phyloP scores from a whole-genome alignment of 768 basidiomycete species.

The Rhizopogon sp. region DNA sequence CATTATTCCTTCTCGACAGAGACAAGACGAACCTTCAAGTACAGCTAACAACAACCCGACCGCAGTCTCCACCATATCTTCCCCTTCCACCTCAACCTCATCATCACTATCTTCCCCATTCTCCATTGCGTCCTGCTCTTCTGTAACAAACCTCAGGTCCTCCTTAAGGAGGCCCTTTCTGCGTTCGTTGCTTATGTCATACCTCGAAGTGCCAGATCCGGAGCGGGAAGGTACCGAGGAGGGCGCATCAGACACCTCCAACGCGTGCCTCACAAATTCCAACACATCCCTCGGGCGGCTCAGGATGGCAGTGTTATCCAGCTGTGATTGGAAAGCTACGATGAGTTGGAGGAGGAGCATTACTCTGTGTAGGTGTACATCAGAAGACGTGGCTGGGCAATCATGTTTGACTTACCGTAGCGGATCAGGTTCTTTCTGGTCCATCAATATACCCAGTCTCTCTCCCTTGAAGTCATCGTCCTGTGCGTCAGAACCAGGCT shows the following conservation, averaged over 20 bases:
- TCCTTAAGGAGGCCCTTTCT: constrained; percentile 23
- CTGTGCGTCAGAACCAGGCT: background rate
- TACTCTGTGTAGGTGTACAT: constrained; percentile 18
- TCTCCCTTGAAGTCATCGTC: constrained; percentile 26
- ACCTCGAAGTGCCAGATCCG: background rate
- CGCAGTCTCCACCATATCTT: constrained; percentile 72
- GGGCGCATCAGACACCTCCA: constrained; percentile 38
- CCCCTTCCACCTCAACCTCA: constrained; percentile 35
- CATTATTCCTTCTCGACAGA: background rate
- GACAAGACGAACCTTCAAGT: constrained; percentile 63
- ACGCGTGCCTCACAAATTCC: constrained; percentile 76
- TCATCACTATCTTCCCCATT: constrained; percentile 58
- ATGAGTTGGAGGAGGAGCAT: constrained; percentile 77
- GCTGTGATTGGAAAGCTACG: constrained; percentile 71
- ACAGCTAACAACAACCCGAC: constrained; percentile 78
- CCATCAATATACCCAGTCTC: constrained; percentile 9
- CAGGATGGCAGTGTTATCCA: constrained; percentile 58
- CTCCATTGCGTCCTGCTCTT: constrained; percentile 33
- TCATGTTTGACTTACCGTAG: constrained; percentile 35
- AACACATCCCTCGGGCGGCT: constrained; percentile 65
- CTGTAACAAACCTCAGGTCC: constrained; percentile 33
- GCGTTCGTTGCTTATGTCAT: background rate
- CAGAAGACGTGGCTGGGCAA: background rate
- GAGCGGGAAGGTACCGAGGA: background rate
- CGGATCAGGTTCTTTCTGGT: constrained; percentile 37